Evolutionary conservation across 2,329 filamentous ascomycete genomes (phyloP).

Genomic region (Stagonosporopsis tanaceti): DNA sequence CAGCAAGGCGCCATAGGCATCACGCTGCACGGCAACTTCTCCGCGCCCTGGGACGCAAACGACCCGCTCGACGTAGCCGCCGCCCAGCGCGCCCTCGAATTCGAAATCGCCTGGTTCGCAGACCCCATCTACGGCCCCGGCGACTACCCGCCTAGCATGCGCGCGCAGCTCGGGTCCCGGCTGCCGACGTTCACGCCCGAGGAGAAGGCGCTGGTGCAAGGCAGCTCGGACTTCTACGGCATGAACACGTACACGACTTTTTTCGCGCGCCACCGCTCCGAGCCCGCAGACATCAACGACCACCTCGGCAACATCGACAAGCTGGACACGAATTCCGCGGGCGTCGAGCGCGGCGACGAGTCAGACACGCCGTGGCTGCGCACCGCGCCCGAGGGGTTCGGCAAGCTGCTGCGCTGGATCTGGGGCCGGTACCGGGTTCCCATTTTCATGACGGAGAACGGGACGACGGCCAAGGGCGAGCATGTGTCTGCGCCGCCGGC

Average conservation of each 20-base stretch:
- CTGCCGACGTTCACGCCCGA: conserved; percentile 52
- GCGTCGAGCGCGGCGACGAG: conserved; percentile 45
- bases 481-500: conserved; percentile 36
- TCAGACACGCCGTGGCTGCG: conserved; percentile 54
- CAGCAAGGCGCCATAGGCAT: conserved; percentile 54
- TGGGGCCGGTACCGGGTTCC: conserved; percentile 53
- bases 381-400: conserved; percentile 46
- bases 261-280: conserved; percentile 47
- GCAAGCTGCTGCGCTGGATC: conserved; percentile 52
- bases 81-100: conserved; percentile 52
- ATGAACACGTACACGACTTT: conserved; percentile 57
- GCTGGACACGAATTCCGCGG: conserved; percentile 42
- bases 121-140: conserved; percentile 37
- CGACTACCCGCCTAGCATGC: conserved; percentile 54
- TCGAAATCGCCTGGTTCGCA: conserved; percentile 55
- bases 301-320: conserved; percentile 53
- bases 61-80: conserved; percentile 20
- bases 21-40: conserved; percentile 55
- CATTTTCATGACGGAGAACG: conserved; percentile 56
- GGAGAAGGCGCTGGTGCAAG: conserved; percentile 49
- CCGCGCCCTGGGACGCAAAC: conserved; percentile 45
- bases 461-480: conserved; percentile 49
- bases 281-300: conserved; percentile 50
- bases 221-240: conserved; percentile 45
- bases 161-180: conserved; percentile 45